Base-by-base conservation (phyloP, 2,329 filamentous ascomycete genomes). In the Fusarium coicis region DNA sequence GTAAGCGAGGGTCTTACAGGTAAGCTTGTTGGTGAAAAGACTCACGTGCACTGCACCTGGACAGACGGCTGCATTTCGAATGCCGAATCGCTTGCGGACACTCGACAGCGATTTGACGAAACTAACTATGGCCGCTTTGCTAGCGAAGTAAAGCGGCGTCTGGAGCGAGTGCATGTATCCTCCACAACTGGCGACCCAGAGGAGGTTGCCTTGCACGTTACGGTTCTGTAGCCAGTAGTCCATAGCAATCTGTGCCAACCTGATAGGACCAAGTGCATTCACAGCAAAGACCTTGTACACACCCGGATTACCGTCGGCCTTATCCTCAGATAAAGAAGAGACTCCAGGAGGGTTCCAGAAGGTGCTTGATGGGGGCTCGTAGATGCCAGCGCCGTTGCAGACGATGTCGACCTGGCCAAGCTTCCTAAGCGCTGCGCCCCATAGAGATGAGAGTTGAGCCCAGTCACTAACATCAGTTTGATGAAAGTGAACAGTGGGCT, bases 311-410 rank as follows among this genome's bases (percentile, higher is more conserved):
- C 68, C 69, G 14, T 80, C 74, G 0, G 43, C 46, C 3, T 49
- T 50, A 18, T 80, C 78, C 30, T 72, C 23, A 0, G 78, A 26
- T 1, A 71, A 23, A 4, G 76, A 54, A 0, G 66, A 74, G 15
- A 77, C 57, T 4, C 78, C 77, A 0, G 78, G 79, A 0, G 74
- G 63, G 16, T 74, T 64, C 77, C 77, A 80, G 63, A 80, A 80
- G 5, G 66, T 56, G 16, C 69, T 75, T 14, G 58, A 76, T 2
- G 76, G 75, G 2, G 79, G 78, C 52, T 81, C 79, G 5, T 76
- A 80, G 21, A 91, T 80, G 1, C 90, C 90, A 6, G 92, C 90
- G 60, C 88, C 88, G 74, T 91, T 92, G n/a, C 91, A 83, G 4
- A 92, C 80, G 44, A 92, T 89, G 72, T 92, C 88, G 5, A 92